These are phyloP conservation scores for Pseudogymnoascus sp. DNA, from an alignment of 2,329 filamentous ascomycete genomes.

Conservation along the genomic window DNA sequence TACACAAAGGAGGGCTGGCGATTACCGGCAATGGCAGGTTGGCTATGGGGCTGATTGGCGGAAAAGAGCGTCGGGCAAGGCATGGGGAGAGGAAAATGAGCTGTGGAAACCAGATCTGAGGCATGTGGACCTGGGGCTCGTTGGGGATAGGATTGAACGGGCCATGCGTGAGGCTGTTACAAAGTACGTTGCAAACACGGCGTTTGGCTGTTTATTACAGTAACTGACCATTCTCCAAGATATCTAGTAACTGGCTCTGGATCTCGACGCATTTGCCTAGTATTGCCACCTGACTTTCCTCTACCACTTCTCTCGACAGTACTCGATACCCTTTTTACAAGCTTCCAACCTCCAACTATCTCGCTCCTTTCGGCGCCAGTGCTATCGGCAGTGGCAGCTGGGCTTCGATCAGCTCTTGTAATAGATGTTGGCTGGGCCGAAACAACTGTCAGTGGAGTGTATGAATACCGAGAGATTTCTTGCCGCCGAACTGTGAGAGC, in stretches of 20 bases:
- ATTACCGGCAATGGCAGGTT: conserved; percentile 65
- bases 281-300: conserved; percentile 70
- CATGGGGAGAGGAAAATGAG: conserved; percentile 60
- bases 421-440: conserved; percentile 92
- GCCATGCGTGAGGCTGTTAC: conserved; percentile 73
- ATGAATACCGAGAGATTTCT: conserved; percentile 79
- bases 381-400: conserved; percentile 68
- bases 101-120: conserved; percentile 73
- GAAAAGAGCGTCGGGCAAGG: conserved; percentile 37
- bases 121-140: conserved; percentile 65
- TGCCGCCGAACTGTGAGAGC: conserved; percentile 65
- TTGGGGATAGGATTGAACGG: conserved; percentile 81
- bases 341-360: conserved; percentile 71
- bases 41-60: conserved; percentile 44
- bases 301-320: conserved; percentile 68
- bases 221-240: conserved; percentile 32
- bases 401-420: conserved; percentile 76
- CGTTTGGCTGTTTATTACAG: neutral
- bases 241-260: conserved; percentile 66
- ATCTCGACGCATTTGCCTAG: conserved; percentile 64
- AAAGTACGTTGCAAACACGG: conserved; percentile 48
- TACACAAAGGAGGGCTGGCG: conserved; percentile 67
- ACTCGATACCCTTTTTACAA: conserved; percentile 71
- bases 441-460: conserved; percentile 76
- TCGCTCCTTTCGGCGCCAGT: conserved; percentile 73